Conservation (phyloP, 2,329 filamentous ascomycete genomes). For the Scedosporium dehoogii region DNA sequence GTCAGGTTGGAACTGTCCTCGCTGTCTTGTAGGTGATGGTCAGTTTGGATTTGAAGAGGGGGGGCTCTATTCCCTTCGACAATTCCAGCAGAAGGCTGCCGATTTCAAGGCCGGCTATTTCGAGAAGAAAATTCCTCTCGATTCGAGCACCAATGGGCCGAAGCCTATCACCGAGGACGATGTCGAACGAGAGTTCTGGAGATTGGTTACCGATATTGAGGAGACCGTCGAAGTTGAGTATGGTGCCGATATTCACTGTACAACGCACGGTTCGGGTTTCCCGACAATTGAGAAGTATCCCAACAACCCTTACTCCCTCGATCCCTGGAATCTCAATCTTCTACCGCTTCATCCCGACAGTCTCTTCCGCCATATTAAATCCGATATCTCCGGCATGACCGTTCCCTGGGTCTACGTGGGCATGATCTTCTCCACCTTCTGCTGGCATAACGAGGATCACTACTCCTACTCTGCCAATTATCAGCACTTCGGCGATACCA, state of each 20-base stretch:
- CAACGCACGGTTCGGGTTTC: conserved; percentile 94
- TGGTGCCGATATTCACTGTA: conserved; percentile 95
- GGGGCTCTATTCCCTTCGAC: conserved; percentile 84
- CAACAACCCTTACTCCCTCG: conserved; percentile 72
- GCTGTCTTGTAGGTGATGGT: conserved; percentile 89
- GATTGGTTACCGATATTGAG: conserved; percentile 83
- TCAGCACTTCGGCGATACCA: conserved; percentile 94
- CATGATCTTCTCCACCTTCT: conserved; percentile 99
- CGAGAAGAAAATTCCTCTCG: conserved; percentile 78
- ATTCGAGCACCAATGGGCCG: conserved; percentile 71
- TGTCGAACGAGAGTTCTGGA: conserved; percentile 94
- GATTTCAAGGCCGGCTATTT: conserved; percentile 95
- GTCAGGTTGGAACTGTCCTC: conserved; percentile 89
- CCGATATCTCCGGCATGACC: conserved; percentile 97
- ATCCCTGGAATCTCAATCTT: conserved; percentile 94
- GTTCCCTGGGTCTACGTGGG: conserved; percentile 98
- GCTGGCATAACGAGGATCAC: conserved; percentile 98
- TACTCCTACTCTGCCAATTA: conserved; percentile 98
- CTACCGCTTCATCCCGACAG: conserved; percentile 85
- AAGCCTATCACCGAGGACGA: conserved; percentile 86
- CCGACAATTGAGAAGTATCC: conserved; percentile 90
- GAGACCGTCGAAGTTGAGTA: conserved; percentile 98
- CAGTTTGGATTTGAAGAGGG: conserved; percentile 98
- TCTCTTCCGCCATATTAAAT: conserved; percentile 93
- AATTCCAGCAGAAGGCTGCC: conserved; percentile 92